Evolutionary conservation across 2,329 filamentous ascomycete genomes (phyloP).

Genomic region (Fusarium marasasianum): DNA sequence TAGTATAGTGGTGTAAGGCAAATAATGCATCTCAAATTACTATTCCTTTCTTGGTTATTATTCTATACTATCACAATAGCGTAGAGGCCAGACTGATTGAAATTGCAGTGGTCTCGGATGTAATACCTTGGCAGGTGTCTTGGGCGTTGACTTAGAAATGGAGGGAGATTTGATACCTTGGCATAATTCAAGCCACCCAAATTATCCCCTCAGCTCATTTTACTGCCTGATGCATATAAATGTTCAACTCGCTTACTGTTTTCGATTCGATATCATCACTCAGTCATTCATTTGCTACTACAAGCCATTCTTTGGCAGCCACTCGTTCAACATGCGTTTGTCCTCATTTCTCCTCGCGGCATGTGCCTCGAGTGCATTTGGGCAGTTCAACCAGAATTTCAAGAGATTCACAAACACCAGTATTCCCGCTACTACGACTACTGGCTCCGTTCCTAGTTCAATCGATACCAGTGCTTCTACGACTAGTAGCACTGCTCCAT

Average conservation of each 20-base stretch:
- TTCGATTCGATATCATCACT: neutral
- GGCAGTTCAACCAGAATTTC: neutral
- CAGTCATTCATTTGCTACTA: neutral
- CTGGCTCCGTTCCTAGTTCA: neutral
- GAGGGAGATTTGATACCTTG: neutral
- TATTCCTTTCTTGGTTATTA: neutral
- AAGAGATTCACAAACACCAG: conserved; percentile 31
- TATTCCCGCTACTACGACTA: neutral
- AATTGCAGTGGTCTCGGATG: too few species aligned
- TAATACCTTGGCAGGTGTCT: neutral
- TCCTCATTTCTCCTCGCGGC: neutral
- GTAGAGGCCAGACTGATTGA: fast-evolving
- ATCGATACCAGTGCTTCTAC: neutral
- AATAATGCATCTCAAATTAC: neutral
- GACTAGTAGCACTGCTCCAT: neutral
- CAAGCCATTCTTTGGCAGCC: neutral
- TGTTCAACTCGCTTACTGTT: too few species aligned
- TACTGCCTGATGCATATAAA: neutral
- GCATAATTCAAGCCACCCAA: neutral
- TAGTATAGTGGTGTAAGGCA: neutral
- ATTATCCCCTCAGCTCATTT: neutral
- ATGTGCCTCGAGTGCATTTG: neutral
- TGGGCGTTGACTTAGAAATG: neutral
- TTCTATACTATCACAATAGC: neutral
- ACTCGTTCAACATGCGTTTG: neutral